Conservation (phyloP, 1,284 basidiomycete species). For the Leccinum fallax region DNA sequence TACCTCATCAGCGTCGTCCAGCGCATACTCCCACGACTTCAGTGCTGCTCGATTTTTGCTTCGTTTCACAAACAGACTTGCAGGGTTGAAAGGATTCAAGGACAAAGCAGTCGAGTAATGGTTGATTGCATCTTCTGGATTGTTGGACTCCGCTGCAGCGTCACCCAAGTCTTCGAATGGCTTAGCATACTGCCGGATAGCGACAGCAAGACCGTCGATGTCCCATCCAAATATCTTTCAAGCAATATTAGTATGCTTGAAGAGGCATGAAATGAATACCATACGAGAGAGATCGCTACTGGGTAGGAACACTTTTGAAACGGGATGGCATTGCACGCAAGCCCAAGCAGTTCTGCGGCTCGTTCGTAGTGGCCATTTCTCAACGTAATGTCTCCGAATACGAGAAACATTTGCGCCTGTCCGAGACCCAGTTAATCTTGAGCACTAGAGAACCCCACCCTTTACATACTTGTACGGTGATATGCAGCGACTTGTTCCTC, state of each 20-base stretch:
- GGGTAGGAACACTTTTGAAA: not conserved
- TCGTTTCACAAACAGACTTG: conserved; percentile 12
- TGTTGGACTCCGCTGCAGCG: not conserved
- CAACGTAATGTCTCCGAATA: not conserved
- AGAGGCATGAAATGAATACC: not conserved
- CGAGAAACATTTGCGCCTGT: conserved; percentile 5
- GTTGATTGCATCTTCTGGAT: not conserved
- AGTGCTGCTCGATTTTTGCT: conserved; percentile 3
- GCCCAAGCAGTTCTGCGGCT: not conserved
- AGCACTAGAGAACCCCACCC: not conserved
- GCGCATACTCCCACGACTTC: conserved; percentile 1
- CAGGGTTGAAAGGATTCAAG: not conserved
- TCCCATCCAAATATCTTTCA: conserved; percentile 12
- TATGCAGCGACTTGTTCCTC: not conserved
- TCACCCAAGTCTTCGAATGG: conserved; percentile 1
- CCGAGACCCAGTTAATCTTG: not conserved
- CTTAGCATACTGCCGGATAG: not conserved
- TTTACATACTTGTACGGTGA: not conserved
- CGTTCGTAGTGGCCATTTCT: not conserved
- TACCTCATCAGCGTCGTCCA: conserved; percentile 7
- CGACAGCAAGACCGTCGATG: not conserved
- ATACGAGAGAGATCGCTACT: conserved; percentile 6
- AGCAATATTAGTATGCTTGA: not conserved
- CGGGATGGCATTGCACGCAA: not conserved
- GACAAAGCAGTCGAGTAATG: conserved; percentile 7